A percentile compares a stretch with the other conserved stretches of the same genome.
Conservation (phyloP, 2,329 filamentous ascomycete genomes). For the Chaetomium sp. region DNA sequence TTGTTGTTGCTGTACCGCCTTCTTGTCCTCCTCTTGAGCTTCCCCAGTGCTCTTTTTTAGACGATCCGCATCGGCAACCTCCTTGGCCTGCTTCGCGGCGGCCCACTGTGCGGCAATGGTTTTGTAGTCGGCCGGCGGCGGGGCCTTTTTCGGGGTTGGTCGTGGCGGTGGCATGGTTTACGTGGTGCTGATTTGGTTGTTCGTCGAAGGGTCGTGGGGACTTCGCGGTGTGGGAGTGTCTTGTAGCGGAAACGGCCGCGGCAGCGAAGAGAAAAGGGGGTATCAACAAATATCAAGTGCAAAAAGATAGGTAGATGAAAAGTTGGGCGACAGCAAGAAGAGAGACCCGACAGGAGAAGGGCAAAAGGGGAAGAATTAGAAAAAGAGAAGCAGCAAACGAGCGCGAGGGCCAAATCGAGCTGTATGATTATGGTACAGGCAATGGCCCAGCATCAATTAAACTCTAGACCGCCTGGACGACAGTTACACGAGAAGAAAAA, state of each 20-base stretch:
- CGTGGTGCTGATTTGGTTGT: neutral
- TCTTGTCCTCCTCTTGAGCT: constrained; percentile 16
- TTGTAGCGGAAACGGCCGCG: too few relatives aligned
- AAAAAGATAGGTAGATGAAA: too few relatives aligned
- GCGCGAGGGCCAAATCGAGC: too few relatives aligned
- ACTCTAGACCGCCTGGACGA: neutral
- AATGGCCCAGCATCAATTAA: neutral
- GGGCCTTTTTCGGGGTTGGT: constrained; percentile 21
- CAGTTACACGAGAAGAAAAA: neutral
- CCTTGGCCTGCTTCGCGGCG: constrained; percentile 45
- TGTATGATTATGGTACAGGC: too few relatives aligned
- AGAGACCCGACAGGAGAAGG: too few relatives aligned
- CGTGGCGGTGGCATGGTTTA: constrained; percentile 21
- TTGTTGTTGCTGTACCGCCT: constrained; percentile 20
- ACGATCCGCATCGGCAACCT: constrained; percentile 35
- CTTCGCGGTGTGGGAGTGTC: too few relatives aligned
- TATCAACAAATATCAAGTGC: too few relatives aligned
- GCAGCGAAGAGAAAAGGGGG: too few relatives aligned
- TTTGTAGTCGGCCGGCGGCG: constrained; percentile 40
- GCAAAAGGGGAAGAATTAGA: too few relatives aligned
- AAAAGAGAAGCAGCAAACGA: too few relatives aligned
- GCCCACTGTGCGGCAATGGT: constrained; percentile 48
- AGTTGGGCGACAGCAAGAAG: too few relatives aligned
- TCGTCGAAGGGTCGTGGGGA: neutral
- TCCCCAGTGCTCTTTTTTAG: neutral